phyloP scores from a whole-genome alignment of 2,329 filamentous ascomycete genomes.

The Sporothrix dimorphospora region DNA sequence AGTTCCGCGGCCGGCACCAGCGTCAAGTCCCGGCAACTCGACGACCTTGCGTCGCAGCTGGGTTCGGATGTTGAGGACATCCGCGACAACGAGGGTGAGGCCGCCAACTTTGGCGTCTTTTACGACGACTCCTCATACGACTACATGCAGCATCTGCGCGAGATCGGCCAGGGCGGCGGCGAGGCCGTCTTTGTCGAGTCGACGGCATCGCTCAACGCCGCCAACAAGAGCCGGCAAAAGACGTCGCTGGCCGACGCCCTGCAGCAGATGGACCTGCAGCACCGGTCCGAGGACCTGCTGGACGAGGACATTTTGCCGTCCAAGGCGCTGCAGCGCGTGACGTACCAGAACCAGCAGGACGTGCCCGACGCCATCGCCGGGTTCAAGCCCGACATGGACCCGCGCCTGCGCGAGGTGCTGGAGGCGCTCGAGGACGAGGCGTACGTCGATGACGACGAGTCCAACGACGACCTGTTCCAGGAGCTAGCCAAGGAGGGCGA shows the following conservation, averaged over 20 bases:
- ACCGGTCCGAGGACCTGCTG: slow-evolving; percentile 61
- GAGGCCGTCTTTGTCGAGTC: slow-evolving; percentile 83
- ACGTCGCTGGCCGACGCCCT: slow-evolving; percentile 82
- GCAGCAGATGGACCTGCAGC: slow-evolving; percentile 60
- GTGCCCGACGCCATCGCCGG: slow-evolving; percentile 89
- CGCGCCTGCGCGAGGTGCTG: slow-evolving; percentile 82
- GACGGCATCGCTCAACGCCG: slow-evolving; percentile 62
- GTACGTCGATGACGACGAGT: slow-evolving; percentile 83
- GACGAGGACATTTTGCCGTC: slow-evolving; percentile 77
- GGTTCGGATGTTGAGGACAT: slow-evolving; percentile 67
- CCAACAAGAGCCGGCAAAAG: slow-evolving; percentile 79
- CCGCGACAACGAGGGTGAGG: slow-evolving; percentile 91
- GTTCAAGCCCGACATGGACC: slow-evolving; percentile 98
- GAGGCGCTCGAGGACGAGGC: slow-evolving; percentile 95
- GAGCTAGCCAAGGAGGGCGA: slow-evolving; percentile 50
- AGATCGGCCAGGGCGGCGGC: slow-evolving; percentile 74
- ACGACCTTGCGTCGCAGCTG: slow-evolving; percentile 77
- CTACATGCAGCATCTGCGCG: slow-evolving; percentile 98
- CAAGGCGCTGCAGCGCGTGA: slow-evolving; percentile 74
- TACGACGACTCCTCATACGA: slow-evolving; percentile 96
- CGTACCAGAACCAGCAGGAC: slow-evolving; percentile 92
- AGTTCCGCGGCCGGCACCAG: slow-evolving; percentile 14
- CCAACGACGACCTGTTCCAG: slow-evolving; percentile 85
- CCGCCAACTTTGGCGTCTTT: slow-evolving; percentile 90
- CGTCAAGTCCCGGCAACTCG: slow-evolving; percentile 64